phyloP scores from a whole-genome alignment of 1,139 yeast species.

The Sugiyamaella paludigena region DNA sequence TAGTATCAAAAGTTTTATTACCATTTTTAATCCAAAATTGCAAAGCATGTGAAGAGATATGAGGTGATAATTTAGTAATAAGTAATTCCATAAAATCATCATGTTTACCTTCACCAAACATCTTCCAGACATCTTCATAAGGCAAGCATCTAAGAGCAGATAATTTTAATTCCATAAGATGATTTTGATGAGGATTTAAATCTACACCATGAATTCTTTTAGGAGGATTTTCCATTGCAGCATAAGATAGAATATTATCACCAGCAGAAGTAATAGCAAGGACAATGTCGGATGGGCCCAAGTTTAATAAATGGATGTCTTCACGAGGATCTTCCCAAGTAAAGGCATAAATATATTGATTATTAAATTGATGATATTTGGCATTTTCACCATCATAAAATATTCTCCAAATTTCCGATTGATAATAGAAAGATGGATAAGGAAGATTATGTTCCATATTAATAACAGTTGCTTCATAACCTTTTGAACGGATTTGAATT shows the following conservation, averaged over 20 bases:
- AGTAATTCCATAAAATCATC: constrained; percentile 52
- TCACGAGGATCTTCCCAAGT: constrained; percentile 92
- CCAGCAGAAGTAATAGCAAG: constrained; percentile 86
- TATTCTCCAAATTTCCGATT: constrained; percentile 72
- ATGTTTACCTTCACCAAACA: constrained; percentile 74
- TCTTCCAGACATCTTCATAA: constrained; percentile 64
- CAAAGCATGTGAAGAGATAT: constrained; percentile 73
- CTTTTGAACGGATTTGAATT: constrained; percentile 50
- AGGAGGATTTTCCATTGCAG: constrained; percentile 68
- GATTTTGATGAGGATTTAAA: constrained; percentile 79
- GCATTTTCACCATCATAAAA: constrained; percentile 72
- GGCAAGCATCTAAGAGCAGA: constrained; percentile 62
- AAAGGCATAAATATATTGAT: constrained; percentile 80
- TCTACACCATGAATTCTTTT: constrained; percentile 80
- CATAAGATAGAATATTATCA: constrained; percentile 73
- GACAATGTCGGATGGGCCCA: constrained; percentile 64
- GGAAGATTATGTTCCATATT: constrained; percentile 67
- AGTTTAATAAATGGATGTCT: constrained; percentile 63
- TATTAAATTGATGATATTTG: constrained; percentile 65
- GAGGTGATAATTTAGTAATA: constrained; percentile 57
- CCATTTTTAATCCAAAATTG: constrained; percentile 78
- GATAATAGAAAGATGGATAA: constrained; percentile 75
- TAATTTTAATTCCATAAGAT: constrained; percentile 70
- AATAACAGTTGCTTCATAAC: constrained; percentile 69
- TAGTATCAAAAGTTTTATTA: constrained; percentile 49